phyloP scores from a whole-genome alignment of 2,329 filamentous ascomycete genomes.

The Rhexocercosporidium sp. region DNA sequence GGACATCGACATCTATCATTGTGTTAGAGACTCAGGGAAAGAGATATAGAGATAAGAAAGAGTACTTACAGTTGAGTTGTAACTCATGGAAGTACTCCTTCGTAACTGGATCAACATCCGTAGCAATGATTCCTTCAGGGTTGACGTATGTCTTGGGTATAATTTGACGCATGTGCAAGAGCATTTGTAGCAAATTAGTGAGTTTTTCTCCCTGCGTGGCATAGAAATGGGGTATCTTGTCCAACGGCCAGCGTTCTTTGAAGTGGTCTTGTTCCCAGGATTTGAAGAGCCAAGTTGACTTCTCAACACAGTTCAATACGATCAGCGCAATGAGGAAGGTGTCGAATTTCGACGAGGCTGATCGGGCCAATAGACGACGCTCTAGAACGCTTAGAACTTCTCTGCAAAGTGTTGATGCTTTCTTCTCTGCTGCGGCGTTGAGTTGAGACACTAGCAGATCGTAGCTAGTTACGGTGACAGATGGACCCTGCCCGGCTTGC shows the following conservation, averaged over 20 bases:
- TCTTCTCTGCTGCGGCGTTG: slow-evolving; percentile 67
- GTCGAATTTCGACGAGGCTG: slow-evolving; percentile 55
- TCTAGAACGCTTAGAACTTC: slow-evolving; percentile 64
- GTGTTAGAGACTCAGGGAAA: slow-evolving; percentile 19
- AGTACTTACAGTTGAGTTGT: slow-evolving; percentile 60
- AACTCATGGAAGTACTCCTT: slow-evolving; percentile 59
- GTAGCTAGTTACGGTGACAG: slow-evolving; percentile 46
- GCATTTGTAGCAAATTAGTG: slow-evolving; percentile 63
- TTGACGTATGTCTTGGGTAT: slow-evolving; percentile 57
- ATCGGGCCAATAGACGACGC: slow-evolving; percentile 62
- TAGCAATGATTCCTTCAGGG: slow-evolving; percentile 51
- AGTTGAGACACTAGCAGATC: slow-evolving; percentile 68
- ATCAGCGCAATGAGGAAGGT: slow-evolving; percentile 67
- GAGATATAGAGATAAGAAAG: not conserved
- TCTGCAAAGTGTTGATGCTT: slow-evolving; percentile 64
- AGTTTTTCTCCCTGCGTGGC: slow-evolving; percentile 64
- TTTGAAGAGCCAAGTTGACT: slow-evolving; percentile 72
- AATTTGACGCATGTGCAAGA: slow-evolving; percentile 64
- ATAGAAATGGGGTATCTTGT: slow-evolving; percentile 60
- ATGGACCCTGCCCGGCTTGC: slow-evolving; percentile 29
- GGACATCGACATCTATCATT: slow-evolving; percentile 37
- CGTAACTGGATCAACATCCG: slow-evolving; percentile 48
- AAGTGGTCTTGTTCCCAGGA: slow-evolving; percentile 67
- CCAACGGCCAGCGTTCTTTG: slow-evolving; percentile 61
- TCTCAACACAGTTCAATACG: slow-evolving; percentile 69